Evolutionary conservation across 2,329 filamentous ascomycete species (phyloP), one percentile per base, ranked within the genome.

Genomic region (Claviceps sp.): DNA sequence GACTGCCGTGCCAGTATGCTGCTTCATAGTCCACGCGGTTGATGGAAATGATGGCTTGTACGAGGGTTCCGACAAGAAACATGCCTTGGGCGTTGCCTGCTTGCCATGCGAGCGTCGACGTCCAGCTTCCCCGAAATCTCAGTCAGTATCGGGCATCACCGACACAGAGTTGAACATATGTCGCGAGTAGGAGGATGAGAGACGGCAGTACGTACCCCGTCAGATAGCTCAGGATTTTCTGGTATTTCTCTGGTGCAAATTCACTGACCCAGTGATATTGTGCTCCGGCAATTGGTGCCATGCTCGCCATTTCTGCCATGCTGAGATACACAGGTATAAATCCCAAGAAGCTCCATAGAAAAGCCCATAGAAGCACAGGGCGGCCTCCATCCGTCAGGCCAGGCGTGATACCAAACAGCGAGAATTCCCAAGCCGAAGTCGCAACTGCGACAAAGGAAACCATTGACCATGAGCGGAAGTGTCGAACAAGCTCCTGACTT

Each of bases 251-350:
- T 5, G 52, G 52, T 38, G 49, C 52, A 46, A 53, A 53, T 14
- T 53, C 52, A 42, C 52, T 51, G 48, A 53, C 52, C 56, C 56
- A 57, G 39, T 58, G 56, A 17, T 58, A 57, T 20, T 58, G 56
- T 2, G 56, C 56, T 8, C 56, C 56, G 7, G 56, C 56, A n/a
- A 57, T 58, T 13, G 56, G 56, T 2, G 55, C 55, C 2, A 58
- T 58, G 13, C 55, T 52, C 1, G 56, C 52, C 11, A 58, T 55
- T 40, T 58, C 56, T 4, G 55, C 56, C 55, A 57, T 57, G 7
- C 52, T 53, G 13, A 53, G 49, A 34, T 53, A 49, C 1, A 51
- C 45, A 4, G 52, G 52, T 9, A 29, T 45, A n/a, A 53, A 53
- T 14, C 45, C 52, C 16, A 53, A 14, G n/a, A 51, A 49, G 6